Evolutionary conservation across 2,329 filamentous ascomycete species (phyloP), one percentile per base, ranked within the genome.

Genomic region (Arthrobotrys musiformis): DNA sequence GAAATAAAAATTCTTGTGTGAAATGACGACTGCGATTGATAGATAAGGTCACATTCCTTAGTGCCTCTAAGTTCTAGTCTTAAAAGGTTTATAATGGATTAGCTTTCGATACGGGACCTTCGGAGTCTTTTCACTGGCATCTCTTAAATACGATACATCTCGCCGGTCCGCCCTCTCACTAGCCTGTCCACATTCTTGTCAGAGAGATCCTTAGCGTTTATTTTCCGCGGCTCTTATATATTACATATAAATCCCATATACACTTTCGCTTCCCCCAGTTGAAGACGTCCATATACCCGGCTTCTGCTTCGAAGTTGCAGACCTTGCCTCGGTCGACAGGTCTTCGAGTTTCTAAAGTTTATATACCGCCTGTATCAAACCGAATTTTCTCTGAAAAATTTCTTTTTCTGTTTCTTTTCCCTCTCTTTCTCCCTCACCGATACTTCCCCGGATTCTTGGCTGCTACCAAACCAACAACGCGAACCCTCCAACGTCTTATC

Each of bases 1-100:
- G 26, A 52, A 42, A 68, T 46, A 76, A 69, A 42, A 63, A 63
- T 70, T 70, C 42, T 68, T 76, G 35, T 70, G 56, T 46, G 46
- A 69, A 69, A 64, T 76, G 72, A 76, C 72, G 64, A 76, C 48
- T 76, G 48, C 60, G 64, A 62, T 58, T 70, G 40, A 76, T 61
- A 76, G 72, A 76, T 76, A 76, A 76, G 72, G 64, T 63, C 64
- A 70, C 58, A 70, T 70, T 76, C 72, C 48, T 76, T 76, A 76
- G 72, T 52, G 56, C 30, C 54, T 37, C 19, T 58, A 6, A 26
- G 24, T 70, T 66, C 60, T 40, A 60, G 72, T 24, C 42, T 66
- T 11, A 26, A 66, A 69, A 69, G 52, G 58, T 64, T 76, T 76
- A 28, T 60, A 52, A 60, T 52, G 22, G 22, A 58, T 76, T 76